Evolutionary conservation across 1,284 basidiomycete species (phyloP).

Genomic region (Naganishia albida): DNA sequence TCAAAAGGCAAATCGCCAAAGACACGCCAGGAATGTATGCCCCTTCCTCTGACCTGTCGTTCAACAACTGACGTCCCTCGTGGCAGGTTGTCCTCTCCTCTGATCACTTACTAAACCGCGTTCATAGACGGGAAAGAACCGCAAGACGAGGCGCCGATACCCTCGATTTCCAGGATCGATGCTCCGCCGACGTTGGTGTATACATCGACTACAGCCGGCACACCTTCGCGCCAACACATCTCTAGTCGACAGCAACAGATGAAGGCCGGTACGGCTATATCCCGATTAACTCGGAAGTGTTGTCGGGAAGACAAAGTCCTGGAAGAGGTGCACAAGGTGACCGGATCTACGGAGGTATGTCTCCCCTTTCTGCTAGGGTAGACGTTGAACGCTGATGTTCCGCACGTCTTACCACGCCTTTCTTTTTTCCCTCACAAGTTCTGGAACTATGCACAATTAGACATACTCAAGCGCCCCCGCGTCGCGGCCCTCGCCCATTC

Average conservation of each 20-base stretch:
- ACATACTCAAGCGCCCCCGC: no score
- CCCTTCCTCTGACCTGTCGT: no score
- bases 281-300: slow-evolving; percentile 40
- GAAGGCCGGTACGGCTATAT: slow-evolving; percentile 24
- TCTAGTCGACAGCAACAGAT: background rate
- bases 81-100: no score
- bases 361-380: background rate
- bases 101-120: no score
- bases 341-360: slow-evolving; percentile 62
- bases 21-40: no score
- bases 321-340: slow-evolving; percentile 69
- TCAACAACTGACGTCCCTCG: no score
- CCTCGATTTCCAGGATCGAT: no score
- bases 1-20: no score
- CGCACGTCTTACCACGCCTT: slow-evolving; percentile 74
- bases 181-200: no score
- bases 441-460: slow-evolving; percentile 79
- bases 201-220: slow-evolving; percentile 15
- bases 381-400: slow-evolving; percentile 19
- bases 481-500: no score
- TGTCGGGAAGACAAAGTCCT: slow-evolving; percentile 74
- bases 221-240: slow-evolving; percentile 6
- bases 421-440: slow-evolving; percentile 82
- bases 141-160: no score
- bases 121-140: no score